Base-by-base conservation (phyloP, 495 filamentous ascomycete species). In the Aspergillus heteromorphus region DNA sequence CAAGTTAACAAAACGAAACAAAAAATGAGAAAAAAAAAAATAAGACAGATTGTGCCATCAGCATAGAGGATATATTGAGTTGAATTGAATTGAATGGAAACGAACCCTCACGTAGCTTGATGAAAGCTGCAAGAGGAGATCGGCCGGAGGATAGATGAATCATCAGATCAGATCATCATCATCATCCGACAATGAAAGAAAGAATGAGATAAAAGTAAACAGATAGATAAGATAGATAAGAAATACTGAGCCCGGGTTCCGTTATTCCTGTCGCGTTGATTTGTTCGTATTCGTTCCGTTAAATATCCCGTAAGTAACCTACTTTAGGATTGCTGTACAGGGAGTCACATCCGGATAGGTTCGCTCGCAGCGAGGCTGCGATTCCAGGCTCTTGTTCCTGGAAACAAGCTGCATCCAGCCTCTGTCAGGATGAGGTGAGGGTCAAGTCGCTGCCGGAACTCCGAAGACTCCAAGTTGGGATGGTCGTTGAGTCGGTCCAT, bases 261-360 rank as follows among this genome's bases (percentile, higher is more conserved):
- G 34, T 38, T 9, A 38, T 38, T 45, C 34, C 48, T 51, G 42
- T 55, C 52, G 49, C 42, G 54, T 55, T 47, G 16, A 40, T 51
- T 51, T 38, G 42, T 48, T 56, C 45, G 53, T 56, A 53, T 85
- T 43, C 48, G 27, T 55, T 58, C 63, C 57, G 49, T 58, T 48
- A 53, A 53, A 57, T 40, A 58, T 45, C 41, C 56, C 54, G 43
- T 61, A 55, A 45, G 43, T 31, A 52, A 49, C 23, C 55, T 48
- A 56, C 41, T 48, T 56, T 25, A 54, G 31, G 25, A 56, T 59
- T 14, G 30, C 51, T 55, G 45, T 17, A 30, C 41, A 56, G 40
- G 18, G 49, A 48, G 45, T 45, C 27, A 51, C 45, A 54, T 45
- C 31, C 18, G 45, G 42, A 48, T 38, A 49, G 25, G 49, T 43